Evolutionary conservation across 179 eudicot genomes (phyloP).

Genomic region (Nepenthes alata): DNA sequence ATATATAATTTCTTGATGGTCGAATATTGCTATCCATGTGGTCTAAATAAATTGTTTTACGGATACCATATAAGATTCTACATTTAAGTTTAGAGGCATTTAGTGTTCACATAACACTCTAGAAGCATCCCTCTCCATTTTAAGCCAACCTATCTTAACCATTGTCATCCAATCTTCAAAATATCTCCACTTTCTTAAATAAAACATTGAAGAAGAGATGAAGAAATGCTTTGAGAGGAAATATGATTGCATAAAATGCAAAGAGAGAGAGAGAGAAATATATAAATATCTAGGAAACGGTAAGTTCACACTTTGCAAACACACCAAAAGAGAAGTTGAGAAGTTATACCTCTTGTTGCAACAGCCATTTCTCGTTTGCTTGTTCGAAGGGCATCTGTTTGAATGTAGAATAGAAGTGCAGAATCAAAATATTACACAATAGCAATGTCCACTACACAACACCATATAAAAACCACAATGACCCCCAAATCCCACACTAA

Average conservation of each 20-base stretch:
- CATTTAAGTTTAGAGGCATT: no score
- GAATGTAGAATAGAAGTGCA: neutral
- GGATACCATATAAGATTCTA: no score
- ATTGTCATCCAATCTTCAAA: neutral
- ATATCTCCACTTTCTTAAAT: neutral
- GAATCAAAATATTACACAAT: neutral
- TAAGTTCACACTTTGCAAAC: neutral
- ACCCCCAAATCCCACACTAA: no score
- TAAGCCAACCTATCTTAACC: no score
- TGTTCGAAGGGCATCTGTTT: slow-evolving; percentile 10
- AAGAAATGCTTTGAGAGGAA: neutral
- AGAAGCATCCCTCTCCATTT: no score
- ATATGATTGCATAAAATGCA: neutral
- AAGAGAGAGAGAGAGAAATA: neutral
- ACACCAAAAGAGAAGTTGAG: neutral
- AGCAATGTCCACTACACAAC: neutral
- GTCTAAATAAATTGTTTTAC: no score
- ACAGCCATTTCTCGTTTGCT: slow-evolving; percentile 13
- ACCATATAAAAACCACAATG: no score
- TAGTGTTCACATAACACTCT: no score
- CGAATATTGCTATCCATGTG: no score
- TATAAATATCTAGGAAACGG: neutral
- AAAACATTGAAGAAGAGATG: neutral
- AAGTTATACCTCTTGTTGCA: slow-evolving; percentile 9
- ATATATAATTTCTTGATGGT: no score